These are phyloP conservation scores for Apophysomyces ossiformis DNA, from an alignment of 371 early-diverging fungal genomes.

Conservation along the genomic window DNA sequence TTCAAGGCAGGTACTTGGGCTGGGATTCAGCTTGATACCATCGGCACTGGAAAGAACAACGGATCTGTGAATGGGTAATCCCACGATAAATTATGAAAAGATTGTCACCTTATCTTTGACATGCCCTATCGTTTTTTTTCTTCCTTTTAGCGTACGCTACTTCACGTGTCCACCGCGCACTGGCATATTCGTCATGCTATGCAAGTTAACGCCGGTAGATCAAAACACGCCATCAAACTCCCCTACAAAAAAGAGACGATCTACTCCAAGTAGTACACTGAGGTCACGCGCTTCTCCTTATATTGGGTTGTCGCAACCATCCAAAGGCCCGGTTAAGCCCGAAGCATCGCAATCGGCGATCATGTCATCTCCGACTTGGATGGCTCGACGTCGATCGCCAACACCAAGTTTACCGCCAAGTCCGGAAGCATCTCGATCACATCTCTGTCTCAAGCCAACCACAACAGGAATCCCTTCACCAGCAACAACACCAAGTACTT, in stretches of 20 bases:
- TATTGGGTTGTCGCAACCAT: constrained; percentile 1
- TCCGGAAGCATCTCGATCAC: constrained; percentile 1
- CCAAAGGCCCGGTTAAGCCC: constrained; percentile 4
- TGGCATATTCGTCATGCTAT: constrained; percentile 29
- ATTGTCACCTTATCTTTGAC: neutral
- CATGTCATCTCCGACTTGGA: constrained; percentile 9
- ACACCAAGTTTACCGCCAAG: constrained; percentile 6
- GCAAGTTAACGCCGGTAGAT: constrained; percentile 14
- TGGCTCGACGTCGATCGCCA: neutral
- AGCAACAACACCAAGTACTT: neutral
- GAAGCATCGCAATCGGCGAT: constrained; percentile 8
- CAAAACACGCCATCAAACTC: neutral
- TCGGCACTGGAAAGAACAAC: constrained; percentile 76
- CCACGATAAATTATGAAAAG: constrained; percentile 1
- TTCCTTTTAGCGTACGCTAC: constrained; percentile 22
- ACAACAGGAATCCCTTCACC: constrained; percentile 3
- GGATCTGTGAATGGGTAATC: constrained; percentile 67
- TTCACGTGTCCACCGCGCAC: constrained; percentile 28
- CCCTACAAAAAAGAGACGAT: neutral
- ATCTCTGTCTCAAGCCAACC: neutral
- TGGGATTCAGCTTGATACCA: constrained; percentile 71
- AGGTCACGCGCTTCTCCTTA: constrained; percentile 9
- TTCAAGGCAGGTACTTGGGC: constrained; percentile 80
- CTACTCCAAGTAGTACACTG: constrained; percentile 1
- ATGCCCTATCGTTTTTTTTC: neutral